These are phyloP conservation scores for Rosellinia necatrix DNA, from an alignment of 2,329 filamentous ascomycete genomes.

Conservation along the genomic window DNA sequence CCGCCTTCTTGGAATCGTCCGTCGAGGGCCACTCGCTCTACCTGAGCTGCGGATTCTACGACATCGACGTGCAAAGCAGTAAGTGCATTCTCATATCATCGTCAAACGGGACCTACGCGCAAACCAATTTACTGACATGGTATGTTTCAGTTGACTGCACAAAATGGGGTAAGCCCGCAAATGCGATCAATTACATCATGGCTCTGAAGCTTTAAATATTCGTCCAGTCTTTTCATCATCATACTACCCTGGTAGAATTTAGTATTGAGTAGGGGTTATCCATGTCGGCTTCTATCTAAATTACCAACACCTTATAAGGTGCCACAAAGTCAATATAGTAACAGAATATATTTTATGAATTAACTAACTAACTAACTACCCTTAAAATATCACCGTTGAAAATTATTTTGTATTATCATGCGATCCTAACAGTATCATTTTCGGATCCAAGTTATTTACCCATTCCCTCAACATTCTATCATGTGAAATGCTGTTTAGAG, in stretches of 20 bases:
- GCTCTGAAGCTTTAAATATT: constrained; percentile 19
- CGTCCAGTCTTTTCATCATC: too few relatives aligned
- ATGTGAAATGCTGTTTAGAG: too few relatives aligned
- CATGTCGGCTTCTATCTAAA: too few relatives aligned
- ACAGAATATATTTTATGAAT: too few relatives aligned
- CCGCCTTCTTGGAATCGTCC: constrained; percentile 46
- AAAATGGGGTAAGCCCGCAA: constrained; percentile 35
- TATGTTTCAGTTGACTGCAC: constrained; percentile 34
- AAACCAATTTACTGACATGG: not conserved
- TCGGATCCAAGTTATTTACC: too few relatives aligned
- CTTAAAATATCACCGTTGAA: too few relatives aligned
- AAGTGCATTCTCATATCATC: not conserved
- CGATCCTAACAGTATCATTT: too few relatives aligned
- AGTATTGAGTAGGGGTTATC: not conserved
- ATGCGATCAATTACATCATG: constrained; percentile 21
- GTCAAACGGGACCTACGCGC: not conserved
- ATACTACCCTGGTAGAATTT: not conserved
- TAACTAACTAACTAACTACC: too few relatives aligned
- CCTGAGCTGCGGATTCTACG: constrained; percentile 46
- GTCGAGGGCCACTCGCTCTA: constrained; percentile 44
- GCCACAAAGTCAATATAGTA: too few relatives aligned
- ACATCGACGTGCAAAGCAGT: constrained; percentile 36
- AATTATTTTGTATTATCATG: too few relatives aligned
- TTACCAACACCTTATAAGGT: not conserved
- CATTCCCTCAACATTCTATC: too few relatives aligned